phyloP scores from a whole-genome alignment of 345 rosid species.

The Mangifera indica region DNA sequence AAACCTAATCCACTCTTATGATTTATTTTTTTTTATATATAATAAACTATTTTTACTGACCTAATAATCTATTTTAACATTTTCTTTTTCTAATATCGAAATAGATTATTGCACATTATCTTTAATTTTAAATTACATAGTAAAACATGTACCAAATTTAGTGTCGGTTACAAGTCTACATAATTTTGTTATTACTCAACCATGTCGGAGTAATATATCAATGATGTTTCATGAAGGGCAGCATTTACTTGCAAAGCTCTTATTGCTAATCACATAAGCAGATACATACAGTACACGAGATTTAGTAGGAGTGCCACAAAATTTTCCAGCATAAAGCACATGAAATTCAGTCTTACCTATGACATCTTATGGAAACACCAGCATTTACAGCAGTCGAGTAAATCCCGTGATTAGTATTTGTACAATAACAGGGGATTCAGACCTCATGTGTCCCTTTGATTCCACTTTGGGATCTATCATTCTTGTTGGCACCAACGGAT shows the following conservation, averaged over 20 bases:
- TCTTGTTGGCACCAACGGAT: background rate
- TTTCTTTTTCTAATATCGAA: too few species aligned
- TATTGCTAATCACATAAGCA: conserved; percentile 7
- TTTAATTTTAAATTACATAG: too few species aligned
- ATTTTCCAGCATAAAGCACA: background rate
- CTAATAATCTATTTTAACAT: too few species aligned
- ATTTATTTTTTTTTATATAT: too few species aligned
- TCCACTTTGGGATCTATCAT: background rate
- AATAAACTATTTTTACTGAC: too few species aligned
- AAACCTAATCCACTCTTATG: too few species aligned
- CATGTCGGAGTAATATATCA: too few species aligned
- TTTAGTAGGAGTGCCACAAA: background rate
- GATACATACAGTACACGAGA: background rate
- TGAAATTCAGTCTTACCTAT: background rate
- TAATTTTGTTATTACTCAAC: too few species aligned
- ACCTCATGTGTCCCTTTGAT: conserved; percentile 7
- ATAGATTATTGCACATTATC: too few species aligned
- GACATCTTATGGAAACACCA: background rate
- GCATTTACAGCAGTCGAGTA: background rate
- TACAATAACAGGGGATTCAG: background rate
- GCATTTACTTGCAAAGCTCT: background rate
- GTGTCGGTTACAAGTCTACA: too few species aligned
- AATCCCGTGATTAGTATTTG: background rate
- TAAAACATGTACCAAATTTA: too few species aligned
- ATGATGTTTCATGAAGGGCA: background rate